Percentiles rank a stretch among this genome's conserved stretches.
These are phyloP conservation scores for Ophiostoma tasmaniense DNA, from an alignment of 2,329 filamentous ascomycete genomes.

Conservation along the genomic window DNA sequence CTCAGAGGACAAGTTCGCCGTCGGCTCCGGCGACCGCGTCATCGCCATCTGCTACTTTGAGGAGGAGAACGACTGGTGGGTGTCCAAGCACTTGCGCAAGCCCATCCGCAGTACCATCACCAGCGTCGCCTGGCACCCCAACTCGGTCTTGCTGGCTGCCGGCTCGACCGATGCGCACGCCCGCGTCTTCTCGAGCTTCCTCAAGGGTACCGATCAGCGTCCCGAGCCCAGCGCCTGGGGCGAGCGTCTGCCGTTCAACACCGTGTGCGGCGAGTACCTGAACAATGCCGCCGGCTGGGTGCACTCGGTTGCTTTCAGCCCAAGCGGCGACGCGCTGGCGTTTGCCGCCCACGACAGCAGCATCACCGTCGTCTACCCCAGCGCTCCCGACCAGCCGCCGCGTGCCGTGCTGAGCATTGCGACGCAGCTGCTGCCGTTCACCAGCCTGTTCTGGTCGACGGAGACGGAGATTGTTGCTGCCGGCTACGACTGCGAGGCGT, in stretches of 20 bases:
- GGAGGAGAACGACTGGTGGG: slow-evolving; percentile 99
- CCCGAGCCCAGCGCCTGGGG: slow-evolving; percentile 88
- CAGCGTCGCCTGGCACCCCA: slow-evolving; percentile 91
- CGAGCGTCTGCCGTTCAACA: slow-evolving; percentile 93
- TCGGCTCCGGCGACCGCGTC: slow-evolving; percentile 88
- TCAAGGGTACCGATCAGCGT: slow-evolving; percentile 85
- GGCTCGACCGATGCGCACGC: slow-evolving; percentile 97
- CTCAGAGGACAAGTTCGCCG: slow-evolving; percentile 93
- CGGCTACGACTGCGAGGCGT: slow-evolving; percentile 83
- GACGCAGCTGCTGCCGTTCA: slow-evolving; percentile 85
- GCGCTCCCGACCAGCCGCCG: slow-evolving; percentile 81
- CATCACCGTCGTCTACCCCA: slow-evolving; percentile 92
- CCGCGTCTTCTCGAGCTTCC: slow-evolving; percentile 86
- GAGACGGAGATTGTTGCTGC: slow-evolving; percentile 93
- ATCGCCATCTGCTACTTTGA: slow-evolving; percentile 99
- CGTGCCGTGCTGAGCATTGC: slow-evolving; percentile 81
- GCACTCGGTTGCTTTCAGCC: slow-evolving; percentile 86
- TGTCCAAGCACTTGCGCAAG: slow-evolving; percentile 98
- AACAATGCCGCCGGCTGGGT: slow-evolving; percentile 98
- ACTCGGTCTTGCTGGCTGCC: slow-evolving; percentile 87
- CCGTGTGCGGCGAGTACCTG: slow-evolving; percentile 89
- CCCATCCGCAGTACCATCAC: slow-evolving; percentile 96
- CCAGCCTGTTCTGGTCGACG: slow-evolving; percentile 83
- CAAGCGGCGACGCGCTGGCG: slow-evolving; percentile 83
- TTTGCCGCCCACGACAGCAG: slow-evolving; percentile 95